Conservation (phyloP, 495 filamentous ascomycete genomes). For the Penicillium diatomitis region DNA sequence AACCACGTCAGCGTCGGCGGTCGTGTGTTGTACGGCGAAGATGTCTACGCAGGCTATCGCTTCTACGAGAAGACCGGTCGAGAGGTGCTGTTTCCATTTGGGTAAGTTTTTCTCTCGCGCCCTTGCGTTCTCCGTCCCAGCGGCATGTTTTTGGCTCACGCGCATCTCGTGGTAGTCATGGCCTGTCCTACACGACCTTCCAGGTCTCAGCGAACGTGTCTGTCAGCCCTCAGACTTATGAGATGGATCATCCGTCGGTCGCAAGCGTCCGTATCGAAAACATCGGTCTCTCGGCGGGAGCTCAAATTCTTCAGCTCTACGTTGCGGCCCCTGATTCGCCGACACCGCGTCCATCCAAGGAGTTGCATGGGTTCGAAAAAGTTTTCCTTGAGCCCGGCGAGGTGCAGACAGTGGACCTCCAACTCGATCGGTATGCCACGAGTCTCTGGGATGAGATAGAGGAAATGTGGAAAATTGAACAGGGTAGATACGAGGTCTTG, state of each 20-base stretch:
- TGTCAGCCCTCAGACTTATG: conserved; percentile 38
- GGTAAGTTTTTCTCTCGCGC: conserved; percentile 7
- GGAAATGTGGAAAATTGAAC: conserved; percentile 59
- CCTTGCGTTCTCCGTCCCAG: background rate
- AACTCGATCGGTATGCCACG: conserved; percentile 54
- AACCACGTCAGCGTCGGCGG: conserved; percentile 61
- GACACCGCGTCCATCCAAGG: conserved; percentile 24
- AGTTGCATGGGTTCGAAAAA: conserved; percentile 58
- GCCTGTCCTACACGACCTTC: conserved; percentile 66
- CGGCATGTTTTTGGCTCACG: background rate
- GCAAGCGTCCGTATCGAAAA: conserved; percentile 43
- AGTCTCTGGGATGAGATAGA: conserved; percentile 65
- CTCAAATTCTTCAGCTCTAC: conserved; percentile 68
- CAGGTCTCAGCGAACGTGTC: conserved; percentile 30
- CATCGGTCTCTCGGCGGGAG: conserved; percentile 43
- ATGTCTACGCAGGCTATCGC: conserved; percentile 65
- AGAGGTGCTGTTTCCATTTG: conserved; percentile 14
- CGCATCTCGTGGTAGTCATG: conserved; percentile 31
- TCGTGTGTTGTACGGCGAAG: conserved; percentile 60
- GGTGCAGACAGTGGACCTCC: conserved; percentile 49
- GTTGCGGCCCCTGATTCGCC: conserved; percentile 40
- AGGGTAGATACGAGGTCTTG: conserved; percentile 57
- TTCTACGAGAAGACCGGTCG: conserved; percentile 66
- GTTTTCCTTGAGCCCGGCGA: conserved; percentile 54
- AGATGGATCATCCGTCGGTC: conserved; percentile 46